Evolutionary conservation across 441 rosid species (phyloP).

Genomic region (Adansonia madagascariensis): DNA sequence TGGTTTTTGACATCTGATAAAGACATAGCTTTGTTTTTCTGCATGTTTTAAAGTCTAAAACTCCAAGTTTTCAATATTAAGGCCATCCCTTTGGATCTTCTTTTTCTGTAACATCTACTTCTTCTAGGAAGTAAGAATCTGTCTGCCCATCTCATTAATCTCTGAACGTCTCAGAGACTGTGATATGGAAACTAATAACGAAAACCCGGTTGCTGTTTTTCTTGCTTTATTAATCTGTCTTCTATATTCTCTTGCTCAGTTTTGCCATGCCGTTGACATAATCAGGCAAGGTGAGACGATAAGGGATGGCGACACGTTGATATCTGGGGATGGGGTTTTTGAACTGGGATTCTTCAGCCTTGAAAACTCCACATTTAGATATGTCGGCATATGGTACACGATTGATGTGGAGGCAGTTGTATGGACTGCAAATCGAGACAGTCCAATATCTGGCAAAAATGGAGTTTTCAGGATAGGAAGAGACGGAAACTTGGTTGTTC

Average conservation of each 20-base stretch:
- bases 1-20: background rate
- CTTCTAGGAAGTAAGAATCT: background rate
- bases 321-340: slow-evolving; percentile 50
- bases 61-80: background rate
- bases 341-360: slow-evolving; percentile 73
- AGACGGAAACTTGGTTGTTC: slow-evolving; percentile 62
- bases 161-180: background rate
- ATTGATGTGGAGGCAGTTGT: slow-evolving; percentile 52
- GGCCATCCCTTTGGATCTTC: background rate
- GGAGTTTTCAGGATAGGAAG: slow-evolving; percentile 53
- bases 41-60: background rate
- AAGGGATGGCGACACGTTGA: slow-evolving; percentile 51
- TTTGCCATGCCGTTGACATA: slow-evolving; percentile 44
- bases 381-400: slow-evolving; percentile 78
- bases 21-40: background rate
- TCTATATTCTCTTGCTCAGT: slow-evolving; percentile 34
- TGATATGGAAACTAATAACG: slow-evolving; percentile 13
- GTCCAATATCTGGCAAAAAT: slow-evolving; percentile 45
- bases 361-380: slow-evolving; percentile 40
- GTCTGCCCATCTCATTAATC: background rate
- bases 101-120: too few species aligned
- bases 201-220: slow-evolving; percentile 25
- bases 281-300: slow-evolving; percentile 48
- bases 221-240: slow-evolving; percentile 30
- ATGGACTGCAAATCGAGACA: slow-evolving; percentile 81